Conservation (phyloP, 192 early-diverging fungal genomes). For the Oehlia diaphana region DNA sequence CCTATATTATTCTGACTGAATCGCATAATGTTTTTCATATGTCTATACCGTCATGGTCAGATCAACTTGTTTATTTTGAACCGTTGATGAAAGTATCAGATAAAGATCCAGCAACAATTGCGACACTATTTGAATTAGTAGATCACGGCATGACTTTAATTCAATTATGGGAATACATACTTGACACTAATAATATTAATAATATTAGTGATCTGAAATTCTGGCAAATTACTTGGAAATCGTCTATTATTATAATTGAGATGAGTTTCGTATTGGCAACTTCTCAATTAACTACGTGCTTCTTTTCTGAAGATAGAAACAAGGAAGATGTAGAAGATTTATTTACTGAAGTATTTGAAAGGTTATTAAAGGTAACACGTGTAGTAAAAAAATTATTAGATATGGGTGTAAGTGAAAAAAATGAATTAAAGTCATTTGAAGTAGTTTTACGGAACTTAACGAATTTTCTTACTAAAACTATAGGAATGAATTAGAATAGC, state of each 20-base stretch:
- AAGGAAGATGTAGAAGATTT: conserved; percentile 20
- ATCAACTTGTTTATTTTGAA: conserved; percentile 22
- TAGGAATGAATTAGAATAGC: neutral
- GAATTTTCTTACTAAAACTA: conserved; percentile 3
- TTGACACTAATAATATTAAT: neutral
- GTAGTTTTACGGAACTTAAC: conserved; percentile 19
- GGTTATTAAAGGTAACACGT: conserved; percentile 1
- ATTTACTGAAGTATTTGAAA: conserved; percentile 12
- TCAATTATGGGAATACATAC: conserved; percentile 17
- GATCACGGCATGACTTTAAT: conserved; percentile 16
- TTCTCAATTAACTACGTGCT: conserved; percentile 5
- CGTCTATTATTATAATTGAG: conserved; percentile 12
- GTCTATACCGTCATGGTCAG: neutral
- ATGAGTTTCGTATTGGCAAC: conserved; percentile 16
- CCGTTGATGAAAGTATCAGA: conserved; percentile 8
- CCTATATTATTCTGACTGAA: conserved; percentile 14
- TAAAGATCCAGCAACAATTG: conserved; percentile 20
- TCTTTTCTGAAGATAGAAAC: neutral
- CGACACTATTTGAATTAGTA: conserved; percentile 20
- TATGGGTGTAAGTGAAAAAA: neutral
- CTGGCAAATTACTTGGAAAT: conserved; percentile 28
- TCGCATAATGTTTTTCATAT: conserved; percentile 15
- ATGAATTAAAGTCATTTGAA: conserved; percentile 7
- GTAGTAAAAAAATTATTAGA: conserved; percentile 13
- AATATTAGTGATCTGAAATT: conserved; percentile 15